Conservation (phyloP, 2,329 filamentous ascomycete species). For the Alternaria burnsii region DNA sequence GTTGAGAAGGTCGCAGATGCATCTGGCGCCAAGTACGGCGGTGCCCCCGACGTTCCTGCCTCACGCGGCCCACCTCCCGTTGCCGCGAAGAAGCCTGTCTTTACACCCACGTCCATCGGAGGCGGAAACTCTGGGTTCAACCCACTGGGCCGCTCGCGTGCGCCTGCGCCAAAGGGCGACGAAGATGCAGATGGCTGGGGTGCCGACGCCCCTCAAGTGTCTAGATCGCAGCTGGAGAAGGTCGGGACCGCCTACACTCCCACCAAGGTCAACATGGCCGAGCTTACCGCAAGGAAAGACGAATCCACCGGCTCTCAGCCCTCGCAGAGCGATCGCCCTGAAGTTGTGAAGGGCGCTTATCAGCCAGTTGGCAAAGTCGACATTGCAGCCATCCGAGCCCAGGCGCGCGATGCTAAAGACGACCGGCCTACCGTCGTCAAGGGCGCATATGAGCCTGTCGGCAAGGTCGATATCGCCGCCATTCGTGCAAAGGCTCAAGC, state of each 20-base stretch:
- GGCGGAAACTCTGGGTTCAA: constrained; percentile 67
- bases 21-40: constrained; percentile 93
- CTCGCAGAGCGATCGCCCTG: constrained; percentile 58
- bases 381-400: constrained; percentile 84
- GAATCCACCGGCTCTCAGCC: constrained; percentile 70
- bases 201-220: constrained; percentile 88
- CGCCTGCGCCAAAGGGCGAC: constrained; percentile 62
- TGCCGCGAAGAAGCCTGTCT: constrained; percentile 87
- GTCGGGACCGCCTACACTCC: constrained; percentile 93
- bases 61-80: constrained; percentile 70
- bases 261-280: constrained; percentile 92
- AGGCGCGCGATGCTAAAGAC: constrained; percentile 72
- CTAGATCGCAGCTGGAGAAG: constrained; percentile 86
- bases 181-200: constrained; percentile 94
- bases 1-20: constrained; percentile 94
- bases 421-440: constrained; percentile 87
- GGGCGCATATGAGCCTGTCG: constrained; percentile 91
- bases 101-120: constrained; percentile 77
- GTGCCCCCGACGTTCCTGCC: constrained; percentile 64
- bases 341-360: constrained; percentile 85
- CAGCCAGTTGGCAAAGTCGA: constrained; percentile 98
- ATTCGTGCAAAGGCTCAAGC: constrained; percentile 82
- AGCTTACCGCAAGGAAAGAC: constrained; percentile 77
- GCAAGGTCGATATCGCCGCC: constrained; percentile 96
- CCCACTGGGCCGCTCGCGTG: constrained; percentile 71